Evolutionary conservation across 2,329 filamentous ascomycete genomes (phyloP).

Genomic region (Epichloe brachyelytri): DNA sequence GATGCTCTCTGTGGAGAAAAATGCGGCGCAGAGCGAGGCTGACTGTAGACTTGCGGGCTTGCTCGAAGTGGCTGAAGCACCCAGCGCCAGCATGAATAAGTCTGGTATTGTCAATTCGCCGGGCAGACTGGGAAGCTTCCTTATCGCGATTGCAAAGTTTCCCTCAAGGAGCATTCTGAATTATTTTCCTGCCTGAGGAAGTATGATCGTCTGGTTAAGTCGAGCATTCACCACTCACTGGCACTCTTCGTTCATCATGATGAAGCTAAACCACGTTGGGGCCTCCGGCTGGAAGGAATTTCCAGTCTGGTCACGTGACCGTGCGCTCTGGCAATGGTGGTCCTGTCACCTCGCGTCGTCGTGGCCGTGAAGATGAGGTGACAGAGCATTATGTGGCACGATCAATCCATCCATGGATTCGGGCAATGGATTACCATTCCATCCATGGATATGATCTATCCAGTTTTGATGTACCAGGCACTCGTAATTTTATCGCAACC

Average conservation of each 20-base stretch:
- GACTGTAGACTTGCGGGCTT: background rate
- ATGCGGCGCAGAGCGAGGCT: background rate
- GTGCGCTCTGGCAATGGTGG: background rate
- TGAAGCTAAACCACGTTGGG: background rate
- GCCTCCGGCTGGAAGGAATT: background rate
- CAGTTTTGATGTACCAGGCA: conserved; percentile 43
- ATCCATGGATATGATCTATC: conserved; percentile 48
- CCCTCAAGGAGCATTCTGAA: background rate
- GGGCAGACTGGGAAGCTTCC: background rate
- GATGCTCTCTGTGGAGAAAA: background rate
- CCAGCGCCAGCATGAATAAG: background rate
- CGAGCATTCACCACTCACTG: background rate
- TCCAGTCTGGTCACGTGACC: background rate
- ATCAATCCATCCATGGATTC: conserved; percentile 9
- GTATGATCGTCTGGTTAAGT: no score
- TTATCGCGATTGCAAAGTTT: background rate
- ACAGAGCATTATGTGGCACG: background rate
- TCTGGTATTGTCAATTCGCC: background rate
- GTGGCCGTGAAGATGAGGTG: background rate
- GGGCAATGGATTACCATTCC: conserved; percentile 43
- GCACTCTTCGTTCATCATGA: background rate
- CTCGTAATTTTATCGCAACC: conserved; percentile 27
- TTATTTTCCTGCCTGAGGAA: no score
- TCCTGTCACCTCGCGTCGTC: background rate
- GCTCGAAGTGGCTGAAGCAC: background rate